Base-by-base conservation (phyloP, 1,284 basidiomycete species). In the Entoloma clypeatum region DNA sequence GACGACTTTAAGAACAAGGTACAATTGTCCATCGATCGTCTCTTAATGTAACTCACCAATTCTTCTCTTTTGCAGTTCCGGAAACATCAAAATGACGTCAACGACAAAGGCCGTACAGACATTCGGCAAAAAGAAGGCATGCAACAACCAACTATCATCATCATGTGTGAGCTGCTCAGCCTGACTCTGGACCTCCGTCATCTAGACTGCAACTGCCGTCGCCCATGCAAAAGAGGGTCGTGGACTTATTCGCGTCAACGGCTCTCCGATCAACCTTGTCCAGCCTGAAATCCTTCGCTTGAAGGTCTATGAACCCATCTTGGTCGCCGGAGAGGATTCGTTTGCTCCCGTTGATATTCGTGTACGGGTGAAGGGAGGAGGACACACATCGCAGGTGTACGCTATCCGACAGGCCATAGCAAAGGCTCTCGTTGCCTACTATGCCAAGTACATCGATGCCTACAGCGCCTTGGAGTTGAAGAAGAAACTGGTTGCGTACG, bases 331-430 rank as follows among this genome's bases (percentile, higher is more conserved):
- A 53, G 85, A 91, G 62, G 92, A 94, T 44, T 77, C 84, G 43
- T 91, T 95, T 62, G 68, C 76, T 48, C 73, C 75, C 54, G 76
- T 99, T 60, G 95, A 99, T 74, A 94, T 99, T 71, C 92, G 95
- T 57, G 90, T 99, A 47, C 91, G 94, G 45, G 96, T 97, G 56
- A 95, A 94, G 72, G 96, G 96, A 72, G 96, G 96, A 82, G 96
- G 96, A 71, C 95, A 98, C 77, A 94, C 92, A 51, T 97, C 95
- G 49, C 96, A 99, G 72, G 80, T 99, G 54, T 99, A 99, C 72
- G 96, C 96, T 54, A 92, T 99, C 69, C 92, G 96, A 57, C 96
- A 99, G 76, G 96, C 96, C 36, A 96, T 99, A 59, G 88, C 92
- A 59, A 99, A 97, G 77, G 94, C 95, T 48, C 71, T 99, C 53